These are phyloP conservation scores for Cutaneotrichosporon arboriforme DNA, from an alignment of 1,284 basidiomycete genomes.

Conservation along the genomic window DNA sequence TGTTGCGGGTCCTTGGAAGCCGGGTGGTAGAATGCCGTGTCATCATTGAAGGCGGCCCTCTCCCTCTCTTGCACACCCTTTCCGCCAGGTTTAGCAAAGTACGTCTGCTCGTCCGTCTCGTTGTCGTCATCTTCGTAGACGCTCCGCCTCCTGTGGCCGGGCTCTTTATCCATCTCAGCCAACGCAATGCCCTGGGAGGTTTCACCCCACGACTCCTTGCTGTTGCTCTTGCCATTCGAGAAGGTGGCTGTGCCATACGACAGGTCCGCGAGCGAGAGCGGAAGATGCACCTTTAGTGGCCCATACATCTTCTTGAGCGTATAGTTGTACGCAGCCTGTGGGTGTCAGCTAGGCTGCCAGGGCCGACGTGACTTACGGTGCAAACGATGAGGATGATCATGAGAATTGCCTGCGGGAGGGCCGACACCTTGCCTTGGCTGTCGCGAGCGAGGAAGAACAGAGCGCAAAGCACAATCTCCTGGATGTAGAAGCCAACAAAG, in stretches of 20 bases:
- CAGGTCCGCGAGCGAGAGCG: slow-evolving; percentile 69
- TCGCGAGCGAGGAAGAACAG: slow-evolving; percentile 80
- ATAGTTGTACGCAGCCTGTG: slow-evolving; percentile 56
- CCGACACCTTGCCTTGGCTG: slow-evolving; percentile 53
- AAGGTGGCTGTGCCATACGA: slow-evolving; percentile 50
- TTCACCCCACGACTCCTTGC: neutral
- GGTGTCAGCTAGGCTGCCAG: neutral
- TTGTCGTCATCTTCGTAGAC: neutral
- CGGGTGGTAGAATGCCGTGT: slow-evolving; percentile 66
- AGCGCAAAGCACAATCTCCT: slow-evolving; percentile 69
- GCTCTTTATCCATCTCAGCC: too few relatives aligned
- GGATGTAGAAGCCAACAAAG: slow-evolving; percentile 88
- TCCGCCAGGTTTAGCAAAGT: slow-evolving; percentile 5
- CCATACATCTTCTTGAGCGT: slow-evolving; percentile 60
- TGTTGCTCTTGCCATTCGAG: neutral
- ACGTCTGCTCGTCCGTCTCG: neutral
- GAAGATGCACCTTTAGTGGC: slow-evolving; percentile 59
- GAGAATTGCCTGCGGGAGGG: slow-evolving; percentile 67
- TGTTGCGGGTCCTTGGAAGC: slow-evolving; percentile 67
- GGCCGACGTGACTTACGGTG: slow-evolving; percentile 61
- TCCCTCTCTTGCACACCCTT: too few relatives aligned
- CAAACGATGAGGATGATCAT: slow-evolving; percentile 76
- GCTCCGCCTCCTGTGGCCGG: neutral
- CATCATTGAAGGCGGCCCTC: slow-evolving; percentile 37
- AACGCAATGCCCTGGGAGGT: too few relatives aligned